These are phyloP conservation scores for Allantophomopsis cytisporea DNA, from an alignment of 2,329 filamentous ascomycete genomes.

Conservation along the genomic window DNA sequence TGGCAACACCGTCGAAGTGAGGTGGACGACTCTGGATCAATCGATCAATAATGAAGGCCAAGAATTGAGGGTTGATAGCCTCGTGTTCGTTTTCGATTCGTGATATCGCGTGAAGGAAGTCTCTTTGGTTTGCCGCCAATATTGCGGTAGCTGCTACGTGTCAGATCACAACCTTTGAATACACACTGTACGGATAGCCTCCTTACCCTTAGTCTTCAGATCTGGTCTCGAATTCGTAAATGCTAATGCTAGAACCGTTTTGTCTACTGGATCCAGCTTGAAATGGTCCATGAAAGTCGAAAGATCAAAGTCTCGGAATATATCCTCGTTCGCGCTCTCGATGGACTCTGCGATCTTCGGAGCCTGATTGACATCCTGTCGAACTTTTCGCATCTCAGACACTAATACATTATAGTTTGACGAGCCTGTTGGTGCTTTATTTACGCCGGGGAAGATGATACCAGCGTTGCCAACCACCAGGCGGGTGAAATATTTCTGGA, in stretches of 20 bases:
- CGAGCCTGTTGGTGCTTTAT: slow-evolving; percentile 58
- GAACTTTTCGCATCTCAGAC: slow-evolving; percentile 76
- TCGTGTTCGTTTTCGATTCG: slow-evolving; percentile 49
- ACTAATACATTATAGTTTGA: slow-evolving; percentile 76
- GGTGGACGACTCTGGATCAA: slow-evolving; percentile 79
- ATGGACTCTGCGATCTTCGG: slow-evolving; percentile 88
- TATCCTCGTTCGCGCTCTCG: slow-evolving; percentile 78
- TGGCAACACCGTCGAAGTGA: slow-evolving; percentile 66
- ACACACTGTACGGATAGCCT: slow-evolving; percentile 9
- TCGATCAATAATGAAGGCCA: slow-evolving; percentile 72
- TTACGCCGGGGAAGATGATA: slow-evolving; percentile 76
- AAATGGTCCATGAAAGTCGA: slow-evolving; percentile 93
- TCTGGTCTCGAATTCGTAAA: slow-evolving; percentile 79
- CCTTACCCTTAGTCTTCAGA: slow-evolving; percentile 75
- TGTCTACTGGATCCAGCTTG: slow-evolving; percentile 77
- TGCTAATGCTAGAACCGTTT: slow-evolving; percentile 75
- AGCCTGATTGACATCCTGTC: slow-evolving; percentile 68
- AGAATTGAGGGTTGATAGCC: slow-evolving; percentile 53
- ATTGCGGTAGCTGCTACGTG: slow-evolving; percentile 45
- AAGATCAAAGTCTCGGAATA: slow-evolving; percentile 95
- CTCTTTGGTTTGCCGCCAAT: slow-evolving; percentile 63
- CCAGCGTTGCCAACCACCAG: slow-evolving; percentile 82
- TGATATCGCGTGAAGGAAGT: slow-evolving; percentile 66
- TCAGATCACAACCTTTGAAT: background rate
- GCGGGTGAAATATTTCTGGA: slow-evolving; percentile 88